phyloP scores from a whole-genome alignment of 345 rosid genomes.

The Carallia brachiata region DNA sequence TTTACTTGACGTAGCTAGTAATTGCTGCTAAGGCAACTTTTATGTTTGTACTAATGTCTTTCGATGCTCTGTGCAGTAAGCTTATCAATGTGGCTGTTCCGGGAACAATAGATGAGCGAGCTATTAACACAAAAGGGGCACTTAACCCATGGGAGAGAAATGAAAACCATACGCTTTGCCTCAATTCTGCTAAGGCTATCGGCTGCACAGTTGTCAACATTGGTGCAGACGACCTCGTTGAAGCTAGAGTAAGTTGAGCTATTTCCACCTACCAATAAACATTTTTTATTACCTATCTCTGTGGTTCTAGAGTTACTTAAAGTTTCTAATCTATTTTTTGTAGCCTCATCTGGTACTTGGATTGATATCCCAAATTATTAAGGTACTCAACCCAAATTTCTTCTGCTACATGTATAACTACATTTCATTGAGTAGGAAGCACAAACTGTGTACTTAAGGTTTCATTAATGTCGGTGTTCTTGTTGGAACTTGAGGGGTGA shows the following conservation, averaged over 20 bases:
- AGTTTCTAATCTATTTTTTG: constrained; percentile 21
- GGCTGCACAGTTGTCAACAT: constrained; percentile 98
- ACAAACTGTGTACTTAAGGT: neutral
- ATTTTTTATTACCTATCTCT: constrained; percentile 5
- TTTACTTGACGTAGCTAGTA: neutral
- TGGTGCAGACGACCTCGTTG: constrained; percentile 87
- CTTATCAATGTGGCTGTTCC: constrained; percentile 97
- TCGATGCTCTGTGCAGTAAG: constrained; percentile 60
- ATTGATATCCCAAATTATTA: constrained; percentile 88
- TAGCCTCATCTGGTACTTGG: constrained; percentile 97
- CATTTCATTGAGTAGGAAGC: neutral
- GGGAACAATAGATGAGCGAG: constrained; percentile 97
- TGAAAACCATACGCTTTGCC: constrained; percentile 96
- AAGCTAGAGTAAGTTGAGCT: constrained; percentile 76
- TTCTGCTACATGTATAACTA: neutral
- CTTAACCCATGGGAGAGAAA: constrained; percentile 99
- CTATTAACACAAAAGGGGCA: constrained; percentile 75
- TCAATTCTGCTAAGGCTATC: constrained; percentile 97
- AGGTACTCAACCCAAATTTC: constrained; percentile 50
- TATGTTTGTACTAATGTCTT: constrained; percentile 16
- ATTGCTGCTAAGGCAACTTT: constrained; percentile 1
- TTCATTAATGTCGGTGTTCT: neutral
- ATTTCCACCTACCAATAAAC: neutral
- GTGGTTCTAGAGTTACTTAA: constrained; percentile 14
- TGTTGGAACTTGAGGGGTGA: neutral